phyloP scores from a whole-genome alignment of 1,284 basidiomycete genomes.

The Ceratobasidium sp. region DNA sequence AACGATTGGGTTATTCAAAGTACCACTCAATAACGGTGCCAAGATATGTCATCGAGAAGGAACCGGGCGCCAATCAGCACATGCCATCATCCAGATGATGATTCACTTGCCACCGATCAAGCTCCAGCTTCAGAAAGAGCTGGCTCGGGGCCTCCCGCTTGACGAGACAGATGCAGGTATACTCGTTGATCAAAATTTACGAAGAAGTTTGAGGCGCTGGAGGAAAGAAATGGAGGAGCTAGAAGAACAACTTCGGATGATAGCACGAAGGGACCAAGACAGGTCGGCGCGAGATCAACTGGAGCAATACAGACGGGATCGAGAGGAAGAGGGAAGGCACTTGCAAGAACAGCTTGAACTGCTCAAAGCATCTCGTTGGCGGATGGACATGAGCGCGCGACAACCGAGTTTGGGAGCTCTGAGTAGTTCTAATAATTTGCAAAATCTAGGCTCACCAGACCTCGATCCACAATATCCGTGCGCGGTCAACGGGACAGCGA shows the following conservation, averaged over 20 bases:
- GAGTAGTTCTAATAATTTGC: not conserved
- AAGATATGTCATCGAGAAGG: constrained; percentile 47
- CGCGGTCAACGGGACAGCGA: no score
- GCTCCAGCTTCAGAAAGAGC: constrained; percentile 27
- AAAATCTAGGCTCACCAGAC: no score
- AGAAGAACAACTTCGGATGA: constrained; percentile 21
- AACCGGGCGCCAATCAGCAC: constrained; percentile 14
- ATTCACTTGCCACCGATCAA: not conserved
- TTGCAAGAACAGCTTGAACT: constrained; percentile 3
- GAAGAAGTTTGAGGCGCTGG: constrained; percentile 13
- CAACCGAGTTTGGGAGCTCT: not conserved
- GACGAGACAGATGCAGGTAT: constrained; percentile 34
- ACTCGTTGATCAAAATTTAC: constrained; percentile 28
- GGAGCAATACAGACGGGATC: constrained; percentile 17
- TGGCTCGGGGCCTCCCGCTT: not conserved
- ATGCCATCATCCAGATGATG: not conserved
- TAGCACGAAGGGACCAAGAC: constrained; percentile 24
- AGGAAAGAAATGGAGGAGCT: constrained; percentile 20
- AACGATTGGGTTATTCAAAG: constrained; percentile 50
- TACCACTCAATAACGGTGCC: constrained; percentile 51
- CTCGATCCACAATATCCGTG: no score
- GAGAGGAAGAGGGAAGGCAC: constrained; percentile 6
- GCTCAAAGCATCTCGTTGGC: constrained; percentile 9
- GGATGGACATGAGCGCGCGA: not conserved
- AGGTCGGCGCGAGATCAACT: constrained; percentile 37